Base-by-base conservation (phyloP, 2,329 filamentous ascomycete species). In the Fusarium subtropicale region DNA sequence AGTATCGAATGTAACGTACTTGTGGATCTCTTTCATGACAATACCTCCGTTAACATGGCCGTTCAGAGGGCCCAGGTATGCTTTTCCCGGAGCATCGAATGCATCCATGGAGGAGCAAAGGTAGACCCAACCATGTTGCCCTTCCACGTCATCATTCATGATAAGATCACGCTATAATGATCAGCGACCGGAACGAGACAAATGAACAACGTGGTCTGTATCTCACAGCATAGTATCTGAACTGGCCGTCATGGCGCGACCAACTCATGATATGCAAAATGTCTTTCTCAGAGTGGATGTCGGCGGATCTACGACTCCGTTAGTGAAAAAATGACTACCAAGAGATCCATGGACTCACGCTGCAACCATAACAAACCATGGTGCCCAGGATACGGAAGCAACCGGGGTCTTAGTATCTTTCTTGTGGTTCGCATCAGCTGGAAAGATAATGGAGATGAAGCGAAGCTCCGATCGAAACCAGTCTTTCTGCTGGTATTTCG, bases 21-120 rank as follows among this genome's bases (percentile, higher is more conserved):
- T 52, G 26, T 52, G 50, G 15, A 52, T 52, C 5, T 52, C 50
- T n/a, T 52, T 52, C 50, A 52, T 52, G 8, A 52, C 50, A 3
- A 52, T 52, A 1, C 50, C 50, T n/a, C 50, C 50, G 26, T 52
- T 52, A 7, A 52, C 50, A 22, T 52, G 50, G 5, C 50, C 50
- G 13, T 52, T 52, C 6, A 52, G 16, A 13, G 50, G 50, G 2
- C 50, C 50, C 4, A 52, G 36, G 15, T 52, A 52, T 11, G 50
- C 50, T 26, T 52, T 52, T 6, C 50, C 50, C 13, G 50, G 50
- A 16, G 50, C 50, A 18, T 52, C 36, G 7, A 52, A 52, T 13
- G 50, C 50, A 30, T 52, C 50, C 50, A 52, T 52, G 10, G 50
- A 52, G n/a, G 50, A 52, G n/a, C 50, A 52, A 4, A 52, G 50